phyloP scores from a whole-genome alignment of 441 rosid genomes.

The Pelargonium citronellum region DNA sequence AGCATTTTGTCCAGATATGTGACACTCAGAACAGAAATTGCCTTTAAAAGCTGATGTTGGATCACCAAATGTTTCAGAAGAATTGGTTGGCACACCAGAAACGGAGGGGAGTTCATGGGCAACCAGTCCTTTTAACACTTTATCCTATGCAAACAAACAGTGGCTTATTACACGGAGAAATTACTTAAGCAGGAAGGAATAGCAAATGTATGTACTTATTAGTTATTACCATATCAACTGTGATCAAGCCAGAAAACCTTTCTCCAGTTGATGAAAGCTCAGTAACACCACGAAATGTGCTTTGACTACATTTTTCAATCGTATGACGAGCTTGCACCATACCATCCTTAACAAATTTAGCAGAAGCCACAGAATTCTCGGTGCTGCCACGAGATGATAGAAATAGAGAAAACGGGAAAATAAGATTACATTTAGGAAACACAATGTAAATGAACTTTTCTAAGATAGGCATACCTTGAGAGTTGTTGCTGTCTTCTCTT shows the following conservation, averaged over 20 bases:
- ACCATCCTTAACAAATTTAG: slow-evolving; percentile 36
- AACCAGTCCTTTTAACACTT: slow-evolving; percentile 80
- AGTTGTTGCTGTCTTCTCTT: slow-evolving; percentile 43
- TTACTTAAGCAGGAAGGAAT: slow-evolving; percentile 13
- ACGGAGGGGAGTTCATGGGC: slow-evolving; percentile 31
- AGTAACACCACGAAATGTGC: slow-evolving; percentile 67
- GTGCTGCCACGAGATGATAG: slow-evolving; percentile 36
- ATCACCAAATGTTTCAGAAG: slow-evolving; percentile 37
- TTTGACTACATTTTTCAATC: slow-evolving; percentile 50
- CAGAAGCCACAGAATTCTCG: slow-evolving; percentile 34
- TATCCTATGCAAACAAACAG: slow-evolving; percentile 42
- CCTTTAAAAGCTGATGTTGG: slow-evolving; percentile 31
- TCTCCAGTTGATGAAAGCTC: slow-evolving; percentile 72
- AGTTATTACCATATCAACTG: slow-evolving; percentile 63
- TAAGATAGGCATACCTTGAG: slow-evolving; percentile 40
- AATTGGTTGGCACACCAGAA: slow-evolving; percentile 29
- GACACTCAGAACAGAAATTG: slow-evolving; percentile 48
- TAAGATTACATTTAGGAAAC: slow-evolving; percentile 3
- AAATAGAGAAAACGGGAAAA: slow-evolving; percentile 21
- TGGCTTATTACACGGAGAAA: slow-evolving; percentile 15
- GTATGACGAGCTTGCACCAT: slow-evolving; percentile 35
- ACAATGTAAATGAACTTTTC: slow-evolving; percentile 10
- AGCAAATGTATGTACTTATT: slow-evolving; percentile 10
- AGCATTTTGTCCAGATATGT: slow-evolving; percentile 47
- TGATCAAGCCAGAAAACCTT: slow-evolving; percentile 36